A percentile compares a stretch with the other conserved stretches of the same genome.
These are phyloP conservation scores for Candida namnaoensis DNA, from an alignment of 805 yeast species.

Conservation along the genomic window DNA sequence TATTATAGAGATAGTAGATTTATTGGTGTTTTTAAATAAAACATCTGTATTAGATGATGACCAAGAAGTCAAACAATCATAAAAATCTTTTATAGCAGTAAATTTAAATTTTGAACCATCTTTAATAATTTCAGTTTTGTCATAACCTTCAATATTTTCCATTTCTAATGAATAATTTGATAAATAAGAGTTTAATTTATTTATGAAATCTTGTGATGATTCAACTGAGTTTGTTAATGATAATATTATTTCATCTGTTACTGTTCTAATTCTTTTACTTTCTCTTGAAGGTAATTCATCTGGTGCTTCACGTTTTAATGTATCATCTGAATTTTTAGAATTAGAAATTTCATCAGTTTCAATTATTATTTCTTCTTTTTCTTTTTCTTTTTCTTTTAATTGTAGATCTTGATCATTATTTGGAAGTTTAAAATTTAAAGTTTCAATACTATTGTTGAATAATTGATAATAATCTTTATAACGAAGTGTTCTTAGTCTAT, in stretches of 20 bases:
- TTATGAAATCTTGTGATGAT: no score
- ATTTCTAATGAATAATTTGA: no score
- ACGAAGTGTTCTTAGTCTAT: not conserved
- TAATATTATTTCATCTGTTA: constrained; percentile 8
- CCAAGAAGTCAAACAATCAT: constrained; percentile 10
- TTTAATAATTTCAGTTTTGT: no score
- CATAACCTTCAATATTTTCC: not conserved
- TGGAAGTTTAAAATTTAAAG: not conserved
- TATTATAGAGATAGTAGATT: constrained; percentile 7
- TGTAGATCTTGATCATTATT: not conserved
- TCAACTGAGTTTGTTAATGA: no score
- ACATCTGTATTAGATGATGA: constrained; percentile 18
- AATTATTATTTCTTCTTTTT: not conserved
- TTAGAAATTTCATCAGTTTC: no score
- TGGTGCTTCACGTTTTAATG: constrained; percentile 12
- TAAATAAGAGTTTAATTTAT: no score
- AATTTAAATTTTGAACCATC: no score
- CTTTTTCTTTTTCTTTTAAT: not conserved
- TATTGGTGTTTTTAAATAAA: constrained; percentile 8
- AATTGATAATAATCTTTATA: not conserved
- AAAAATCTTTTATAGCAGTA: constrained; percentile 4
- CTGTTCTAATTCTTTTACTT: constrained; percentile 31
- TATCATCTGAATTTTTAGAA: constrained; percentile 1
- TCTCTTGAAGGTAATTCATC: constrained; percentile 23
- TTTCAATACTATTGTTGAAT: not conserved